These are phyloP conservation scores for Fusarium tricinctum DNA, from an alignment of 2,329 filamentous ascomycete species.

Conservation along the genomic window DNA sequence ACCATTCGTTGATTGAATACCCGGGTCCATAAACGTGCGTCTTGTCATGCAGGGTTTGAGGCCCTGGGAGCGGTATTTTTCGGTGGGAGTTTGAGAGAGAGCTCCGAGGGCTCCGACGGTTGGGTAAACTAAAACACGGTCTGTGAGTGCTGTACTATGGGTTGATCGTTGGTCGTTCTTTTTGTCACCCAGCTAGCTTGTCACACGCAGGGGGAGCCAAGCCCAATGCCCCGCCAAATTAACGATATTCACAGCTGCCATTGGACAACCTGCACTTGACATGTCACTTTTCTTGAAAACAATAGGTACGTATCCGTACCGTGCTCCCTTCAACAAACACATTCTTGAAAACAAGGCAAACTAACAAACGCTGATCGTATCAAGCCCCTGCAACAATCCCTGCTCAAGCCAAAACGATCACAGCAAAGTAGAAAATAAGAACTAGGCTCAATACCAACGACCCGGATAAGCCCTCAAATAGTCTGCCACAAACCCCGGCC, in stretches of 20 bases:
- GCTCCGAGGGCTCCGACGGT: too few relatives aligned
- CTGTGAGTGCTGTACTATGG: background rate
- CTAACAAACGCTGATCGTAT: background rate
- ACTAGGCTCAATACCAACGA: conserved; percentile 3
- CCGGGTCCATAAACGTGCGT: background rate
- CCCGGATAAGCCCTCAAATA: background rate
- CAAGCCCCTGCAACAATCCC: background rate
- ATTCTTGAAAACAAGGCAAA: background rate
- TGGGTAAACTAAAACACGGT: background rate
- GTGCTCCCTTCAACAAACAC: too few relatives aligned
- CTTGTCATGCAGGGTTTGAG: background rate
- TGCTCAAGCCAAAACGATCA: background rate
- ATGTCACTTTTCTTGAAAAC: background rate
- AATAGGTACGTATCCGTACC: background rate
- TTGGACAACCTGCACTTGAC: background rate
- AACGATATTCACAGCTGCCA: background rate
- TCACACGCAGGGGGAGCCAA: background rate
- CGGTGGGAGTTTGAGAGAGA: background rate
- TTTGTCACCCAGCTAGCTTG: background rate
- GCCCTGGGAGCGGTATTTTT: conserved; percentile 6
- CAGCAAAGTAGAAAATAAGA: conserved; percentile 15
- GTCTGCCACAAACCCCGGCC: too few relatives aligned
- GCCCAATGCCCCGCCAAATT: background rate
- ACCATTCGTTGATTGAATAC: background rate
- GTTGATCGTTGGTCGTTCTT: too few relatives aligned